Conservation (phyloP, 2,329 filamentous ascomycete species). For the Trichoderma arundinaceum region DNA sequence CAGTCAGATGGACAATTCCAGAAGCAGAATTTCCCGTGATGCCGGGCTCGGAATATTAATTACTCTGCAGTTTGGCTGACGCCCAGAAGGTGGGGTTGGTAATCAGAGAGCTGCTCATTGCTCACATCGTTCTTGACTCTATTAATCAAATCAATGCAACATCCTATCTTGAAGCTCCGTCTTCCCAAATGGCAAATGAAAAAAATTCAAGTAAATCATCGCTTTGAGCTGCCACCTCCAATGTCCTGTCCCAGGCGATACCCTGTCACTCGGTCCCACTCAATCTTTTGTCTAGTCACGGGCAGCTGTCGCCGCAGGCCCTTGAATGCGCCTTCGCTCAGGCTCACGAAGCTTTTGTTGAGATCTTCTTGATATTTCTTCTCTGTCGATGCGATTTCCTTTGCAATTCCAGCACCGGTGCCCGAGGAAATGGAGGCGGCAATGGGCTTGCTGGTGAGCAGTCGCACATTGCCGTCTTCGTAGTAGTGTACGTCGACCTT, state of each 20-base stretch:
- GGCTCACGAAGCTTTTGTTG: constrained; percentile 83
- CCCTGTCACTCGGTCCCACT: constrained; percentile 97
- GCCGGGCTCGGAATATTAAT: constrained; percentile 7
- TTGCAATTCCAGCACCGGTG: constrained; percentile 71
- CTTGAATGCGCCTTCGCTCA: constrained; percentile 97
- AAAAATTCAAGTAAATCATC: constrained; percentile 45
- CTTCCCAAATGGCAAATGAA: constrained; percentile 10
- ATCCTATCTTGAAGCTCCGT: constrained; percentile 17
- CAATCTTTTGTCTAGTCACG: constrained; percentile 96
- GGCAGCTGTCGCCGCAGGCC: constrained; percentile 88
- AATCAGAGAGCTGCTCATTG: constrained; percentile 2
- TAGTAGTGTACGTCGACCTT: constrained; percentile 99
- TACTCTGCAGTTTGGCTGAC: neutral
- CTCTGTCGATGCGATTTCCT: constrained; percentile 79
- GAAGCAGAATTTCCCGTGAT: neutral
- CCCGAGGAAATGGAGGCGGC: constrained; percentile 64
- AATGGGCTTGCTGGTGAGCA: constrained; percentile 84
- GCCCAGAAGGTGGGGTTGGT: neutral
- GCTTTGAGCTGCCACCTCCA: constrained; percentile 67
- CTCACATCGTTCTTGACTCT: constrained; percentile 24
- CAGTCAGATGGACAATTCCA: constrained; percentile 10
- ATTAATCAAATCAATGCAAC: constrained; percentile 25
- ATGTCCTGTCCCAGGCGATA: constrained; percentile 86
- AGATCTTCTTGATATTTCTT: constrained; percentile 96
- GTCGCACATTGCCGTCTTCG: constrained; percentile 95